phyloP scores from a whole-genome alignment of 2,329 filamentous ascomycete genomes.

The Periconia digitata region DNA sequence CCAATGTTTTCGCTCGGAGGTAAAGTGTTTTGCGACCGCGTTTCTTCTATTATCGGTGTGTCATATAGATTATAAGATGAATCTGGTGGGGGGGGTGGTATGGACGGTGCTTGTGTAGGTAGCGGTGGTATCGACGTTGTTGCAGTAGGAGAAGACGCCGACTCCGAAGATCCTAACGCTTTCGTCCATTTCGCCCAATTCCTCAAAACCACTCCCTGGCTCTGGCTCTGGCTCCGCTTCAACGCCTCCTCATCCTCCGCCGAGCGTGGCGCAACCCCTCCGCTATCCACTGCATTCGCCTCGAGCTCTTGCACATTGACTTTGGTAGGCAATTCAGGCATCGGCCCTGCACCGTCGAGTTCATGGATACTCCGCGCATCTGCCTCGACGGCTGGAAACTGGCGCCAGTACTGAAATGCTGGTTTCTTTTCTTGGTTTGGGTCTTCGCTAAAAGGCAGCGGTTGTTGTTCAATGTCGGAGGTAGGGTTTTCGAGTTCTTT shows the following conservation, averaged over 20 bases:
- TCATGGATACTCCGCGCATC: slow-evolving; percentile 24
- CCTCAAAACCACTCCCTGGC: not conserved
- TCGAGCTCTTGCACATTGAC: slow-evolving; percentile 20
- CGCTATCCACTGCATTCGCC: slow-evolving; percentile 1
- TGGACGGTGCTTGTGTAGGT: too few species aligned
- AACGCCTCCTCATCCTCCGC: not conserved
- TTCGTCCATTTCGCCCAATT: slow-evolving; percentile 1
- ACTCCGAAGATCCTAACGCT: not conserved
- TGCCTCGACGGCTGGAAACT: slow-evolving; percentile 15
- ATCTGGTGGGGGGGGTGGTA: not conserved
- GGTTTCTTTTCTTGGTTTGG: not conserved
- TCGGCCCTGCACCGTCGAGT: slow-evolving; percentile 19
- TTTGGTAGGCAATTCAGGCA: slow-evolving; percentile 23
- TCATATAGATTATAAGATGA: not conserved
- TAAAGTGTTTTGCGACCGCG: not conserved
- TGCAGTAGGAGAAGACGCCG: too few species aligned
- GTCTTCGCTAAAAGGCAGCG: not conserved
- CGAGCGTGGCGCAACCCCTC: not conserved
- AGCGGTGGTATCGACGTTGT: not conserved
- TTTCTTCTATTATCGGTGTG: not conserved
- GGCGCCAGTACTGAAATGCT: not conserved
- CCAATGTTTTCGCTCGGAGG: not conserved
- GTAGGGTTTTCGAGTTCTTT: slow-evolving; percentile 3
- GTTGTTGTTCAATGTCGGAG: not conserved
- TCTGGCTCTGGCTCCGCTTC: too few species aligned